Evolutionary conservation across 441 rosid genomes (phyloP).

Genomic region (Daphne laureola): DNA sequence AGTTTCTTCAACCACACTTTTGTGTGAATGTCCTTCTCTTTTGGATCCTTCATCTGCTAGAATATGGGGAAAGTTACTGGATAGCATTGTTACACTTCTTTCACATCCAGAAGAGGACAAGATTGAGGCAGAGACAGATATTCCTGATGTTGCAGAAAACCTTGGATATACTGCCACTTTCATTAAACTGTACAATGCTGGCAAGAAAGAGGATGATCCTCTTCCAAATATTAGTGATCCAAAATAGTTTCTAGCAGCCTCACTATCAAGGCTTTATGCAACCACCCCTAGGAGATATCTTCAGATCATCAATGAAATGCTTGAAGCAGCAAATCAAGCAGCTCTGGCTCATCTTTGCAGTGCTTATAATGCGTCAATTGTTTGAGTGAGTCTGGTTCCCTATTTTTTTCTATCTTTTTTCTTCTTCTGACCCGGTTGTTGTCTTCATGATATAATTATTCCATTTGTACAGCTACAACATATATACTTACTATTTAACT

Average conservation of each 20-base stretch:
- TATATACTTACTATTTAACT: no score
- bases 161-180: constrained; percentile 73
- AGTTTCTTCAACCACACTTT: constrained; percentile 73
- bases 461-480: no score
- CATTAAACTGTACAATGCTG: constrained; percentile 79
- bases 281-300: constrained; percentile 68
- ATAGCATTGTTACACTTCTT: constrained; percentile 74
- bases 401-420: background rate
- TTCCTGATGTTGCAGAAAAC: constrained; percentile 80
- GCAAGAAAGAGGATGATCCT: constrained; percentile 89
- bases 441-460: background rate
- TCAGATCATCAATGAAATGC: constrained; percentile 56
- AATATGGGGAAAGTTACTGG: constrained; percentile 75
- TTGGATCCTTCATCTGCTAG: constrained; percentile 50
- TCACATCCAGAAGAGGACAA: constrained; percentile 80
- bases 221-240: constrained; percentile 66
- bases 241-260: constrained; percentile 60
- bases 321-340: constrained; percentile 67
- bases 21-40: constrained; percentile 74
- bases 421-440: background rate
- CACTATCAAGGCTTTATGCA: constrained; percentile 58
- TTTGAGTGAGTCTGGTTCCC: constrained; percentile 40
- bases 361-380: constrained; percentile 47
- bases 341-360: constrained; percentile 63
- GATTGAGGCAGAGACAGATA: constrained; percentile 70